Base-by-base conservation (phyloP, 2,329 filamentous ascomycete genomes). In the Ceratocystis cacaofunesta region DNA sequence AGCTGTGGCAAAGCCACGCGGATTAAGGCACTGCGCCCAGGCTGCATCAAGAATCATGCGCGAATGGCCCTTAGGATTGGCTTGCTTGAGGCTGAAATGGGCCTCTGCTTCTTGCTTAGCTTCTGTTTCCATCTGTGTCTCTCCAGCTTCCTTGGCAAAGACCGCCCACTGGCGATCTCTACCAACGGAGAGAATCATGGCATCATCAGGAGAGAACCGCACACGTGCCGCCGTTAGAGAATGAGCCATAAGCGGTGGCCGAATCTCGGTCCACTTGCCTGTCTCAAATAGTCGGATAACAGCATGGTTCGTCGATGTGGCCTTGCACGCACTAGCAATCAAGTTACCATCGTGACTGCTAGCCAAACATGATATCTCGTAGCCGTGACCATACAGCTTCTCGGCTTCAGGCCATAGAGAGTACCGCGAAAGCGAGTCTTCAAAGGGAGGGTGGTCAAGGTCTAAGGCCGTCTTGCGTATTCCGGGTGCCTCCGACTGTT, bases 351-450 rank as follows among this genome's bases (percentile, higher is more conserved):
- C 85, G 71, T 89, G 83, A 71, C 85, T 90, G 6, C 87, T 82
- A 10, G 92, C 89, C 17, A 96, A 83, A 46, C 90, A 88, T 1
- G 90, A 95, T 62, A 99, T 92, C 75, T 99, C 94, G 76, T 96
- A 96, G 36, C 94, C 94, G 75, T 99, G 94, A 1, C 94, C 94
- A 75, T 99, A 99, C 1, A 99, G 82, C 77, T 99, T 99, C 75
- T 99, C 94, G 5, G 85, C 85, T 73, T 99, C 94, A 2, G 94
- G 94, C 91, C 92, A 99, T 41, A 99, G 84, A 0, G 94, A 95
- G 74, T 95, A 86, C 7, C 92, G 85, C 28, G 91, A 88, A 1
- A 99, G 83, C 65, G 90, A 87, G 74, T 97, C 94, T 75, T 99
- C 94, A 44, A 90, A 81, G 0, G 94, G 92, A 10, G 94, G 92